These are phyloP conservation scores for Aureobasidium zeae DNA, from an alignment of 2,329 filamentous ascomycete species.

Conservation along the genomic window DNA sequence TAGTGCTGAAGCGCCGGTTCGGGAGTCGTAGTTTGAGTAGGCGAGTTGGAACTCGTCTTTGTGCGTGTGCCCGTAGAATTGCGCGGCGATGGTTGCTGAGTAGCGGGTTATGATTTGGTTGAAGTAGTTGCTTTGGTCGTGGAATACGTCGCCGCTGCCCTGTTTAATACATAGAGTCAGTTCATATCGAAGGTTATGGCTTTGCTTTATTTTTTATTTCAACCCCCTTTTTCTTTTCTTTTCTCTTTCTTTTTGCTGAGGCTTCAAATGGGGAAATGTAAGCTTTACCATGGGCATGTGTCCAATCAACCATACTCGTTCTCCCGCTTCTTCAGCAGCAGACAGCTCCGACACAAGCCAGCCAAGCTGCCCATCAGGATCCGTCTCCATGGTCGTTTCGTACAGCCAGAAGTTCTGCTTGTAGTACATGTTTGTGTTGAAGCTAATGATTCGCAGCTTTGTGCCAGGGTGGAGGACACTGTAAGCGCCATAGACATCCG, in stretches of 20 bases:
- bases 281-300: constrained; percentile 47
- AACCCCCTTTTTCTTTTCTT: no score
- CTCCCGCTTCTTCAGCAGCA: constrained; percentile 41
- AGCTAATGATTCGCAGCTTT: constrained; percentile 48
- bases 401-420: constrained; percentile 50
- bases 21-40: constrained; percentile 41
- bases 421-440: constrained; percentile 54
- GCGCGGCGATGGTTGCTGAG: constrained; percentile 43
- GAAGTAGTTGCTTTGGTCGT: constrained; percentile 39
- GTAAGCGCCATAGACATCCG: constrained; percentile 41
- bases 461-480: constrained; percentile 36
- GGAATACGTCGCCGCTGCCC: constrained; percentile 43
- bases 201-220: no score
- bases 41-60: constrained; percentile 48
- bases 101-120: constrained; percentile 48
- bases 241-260: no score
- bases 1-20: constrained; percentile 36
- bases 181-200: constrained; percentile 19
- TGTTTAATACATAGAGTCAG: no score
- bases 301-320: constrained; percentile 49
- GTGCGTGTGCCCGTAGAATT: constrained; percentile 52
- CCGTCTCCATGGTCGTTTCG: constrained; percentile 40
- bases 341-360: constrained; percentile 49
- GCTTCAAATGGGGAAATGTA: no score
- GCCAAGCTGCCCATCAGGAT: constrained; percentile 44